Conservation (phyloP, 1,284 basidiomycete genomes). For the Rhodotorula sp. region DNA sequence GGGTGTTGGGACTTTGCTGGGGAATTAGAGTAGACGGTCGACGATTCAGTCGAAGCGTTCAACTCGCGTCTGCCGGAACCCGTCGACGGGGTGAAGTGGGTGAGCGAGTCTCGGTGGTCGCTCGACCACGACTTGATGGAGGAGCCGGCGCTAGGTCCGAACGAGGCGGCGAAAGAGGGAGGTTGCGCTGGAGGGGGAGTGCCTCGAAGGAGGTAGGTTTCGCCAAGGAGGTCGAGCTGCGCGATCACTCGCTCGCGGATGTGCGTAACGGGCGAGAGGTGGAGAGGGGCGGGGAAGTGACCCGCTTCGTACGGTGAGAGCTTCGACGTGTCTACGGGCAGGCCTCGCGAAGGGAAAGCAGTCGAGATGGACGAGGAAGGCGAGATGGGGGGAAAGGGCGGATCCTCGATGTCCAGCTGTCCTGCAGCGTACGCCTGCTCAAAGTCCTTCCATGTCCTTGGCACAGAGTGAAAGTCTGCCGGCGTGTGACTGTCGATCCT, state of each 20-base stretch:
- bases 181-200: background rate
- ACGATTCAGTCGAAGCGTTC: constrained; percentile 23
- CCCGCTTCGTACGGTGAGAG: constrained; percentile 35
- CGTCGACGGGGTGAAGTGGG: background rate
- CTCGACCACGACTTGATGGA: background rate
- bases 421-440: constrained; percentile 12
- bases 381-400: constrained; percentile 31
- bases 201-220: background rate
- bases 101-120: constrained; percentile 9
- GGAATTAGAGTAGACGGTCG: constrained; percentile 3
- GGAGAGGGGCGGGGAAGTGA: constrained; percentile 21
- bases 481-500: constrained; percentile 6
- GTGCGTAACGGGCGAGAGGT: constrained; percentile 7
- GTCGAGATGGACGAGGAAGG: background rate
- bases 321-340: constrained; percentile 14
- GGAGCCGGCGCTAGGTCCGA: background rate
- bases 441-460: constrained; percentile 20
- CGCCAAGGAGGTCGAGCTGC: constrained; percentile 37
- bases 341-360: background rate
- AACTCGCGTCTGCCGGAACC: background rate
- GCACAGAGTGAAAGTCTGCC: constrained; percentile 1
- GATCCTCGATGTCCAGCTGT: constrained; percentile 38
- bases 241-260: constrained; percentile 41
- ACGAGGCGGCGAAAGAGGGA: no score
- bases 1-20: background rate